Evolutionary conservation across 352 stramenopile genomes (phyloP).

Genomic region (Phytophthora litchii): DNA sequence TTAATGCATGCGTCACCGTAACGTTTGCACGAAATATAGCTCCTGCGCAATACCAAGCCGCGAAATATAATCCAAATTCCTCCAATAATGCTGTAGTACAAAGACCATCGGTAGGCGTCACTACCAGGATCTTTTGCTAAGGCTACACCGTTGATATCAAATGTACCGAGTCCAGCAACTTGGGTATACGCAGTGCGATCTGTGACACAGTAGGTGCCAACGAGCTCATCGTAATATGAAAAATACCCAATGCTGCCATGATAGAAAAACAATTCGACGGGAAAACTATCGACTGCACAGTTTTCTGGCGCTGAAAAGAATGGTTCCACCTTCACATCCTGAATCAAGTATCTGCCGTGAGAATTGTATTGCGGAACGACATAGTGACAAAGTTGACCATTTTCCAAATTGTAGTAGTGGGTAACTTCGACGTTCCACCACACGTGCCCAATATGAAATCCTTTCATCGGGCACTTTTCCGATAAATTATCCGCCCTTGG

Average conservation of each 20-base stretch:
- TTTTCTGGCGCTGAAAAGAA: neutral
- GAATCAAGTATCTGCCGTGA: conserved; percentile 5
- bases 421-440: conserved; percentile 15
- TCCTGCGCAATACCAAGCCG: conserved; percentile 9
- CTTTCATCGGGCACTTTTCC: conserved; percentile 8
- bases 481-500: neutral
- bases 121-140: conserved; percentile 4
- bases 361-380: conserved; percentile 15
- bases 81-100: conserved; percentile 9
- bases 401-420: conserved; percentile 4
- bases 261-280: conserved; percentile 10
- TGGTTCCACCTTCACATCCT: neutral
- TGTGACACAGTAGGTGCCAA: conserved; percentile 1
- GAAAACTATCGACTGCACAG: conserved; percentile 1
- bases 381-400: conserved; percentile 4
- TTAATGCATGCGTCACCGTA: conserved; percentile 8
- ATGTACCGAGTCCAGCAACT: conserved; percentile 8
- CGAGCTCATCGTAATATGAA: conserved; percentile 11
- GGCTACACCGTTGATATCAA: conserved; percentile 9
- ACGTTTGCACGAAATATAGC: conserved; percentile 7
- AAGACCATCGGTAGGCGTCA: conserved; percentile 4
- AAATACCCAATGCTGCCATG: conserved; percentile 17
- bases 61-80: conserved; percentile 9
- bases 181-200: conserved; percentile 10
- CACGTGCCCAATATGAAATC: conserved; percentile 8